Evolutionary conservation across 257 asterid species (phyloP).

Genomic region (Nicotiana knightiana): DNA sequence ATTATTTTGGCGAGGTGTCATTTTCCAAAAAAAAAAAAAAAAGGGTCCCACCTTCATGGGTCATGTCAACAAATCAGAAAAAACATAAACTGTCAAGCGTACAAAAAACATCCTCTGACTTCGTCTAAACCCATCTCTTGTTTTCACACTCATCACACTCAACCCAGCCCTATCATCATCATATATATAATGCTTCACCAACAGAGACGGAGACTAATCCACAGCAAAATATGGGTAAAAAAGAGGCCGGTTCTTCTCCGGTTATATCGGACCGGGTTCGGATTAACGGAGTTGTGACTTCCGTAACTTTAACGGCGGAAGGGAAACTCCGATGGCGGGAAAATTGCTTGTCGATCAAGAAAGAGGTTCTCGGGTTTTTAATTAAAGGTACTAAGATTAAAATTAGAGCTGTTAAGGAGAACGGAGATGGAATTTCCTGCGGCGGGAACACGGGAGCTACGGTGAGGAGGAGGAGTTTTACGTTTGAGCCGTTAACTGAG

Average conservation of each 20-base stretch:
- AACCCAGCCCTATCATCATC: too few species aligned
- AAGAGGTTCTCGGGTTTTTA: conserved; percentile 69
- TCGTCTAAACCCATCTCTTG: too few species aligned
- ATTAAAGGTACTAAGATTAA: conserved; percentile 44
- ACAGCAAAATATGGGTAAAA: background rate
- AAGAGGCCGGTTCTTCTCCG: background rate
- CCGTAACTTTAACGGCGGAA: conserved; percentile 42
- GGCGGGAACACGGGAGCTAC: conserved; percentile 19
- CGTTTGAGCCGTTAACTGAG: conserved; percentile 38
- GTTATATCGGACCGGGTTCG: conserved; percentile 50
- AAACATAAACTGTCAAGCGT: background rate
- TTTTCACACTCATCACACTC: too few species aligned
- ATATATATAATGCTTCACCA: background rate
- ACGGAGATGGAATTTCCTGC: conserved; percentile 44
- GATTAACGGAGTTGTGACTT: conserved; percentile 35
- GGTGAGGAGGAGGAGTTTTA: conserved; percentile 31
- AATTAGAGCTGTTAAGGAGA: conserved; percentile 44
- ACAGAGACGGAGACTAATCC: background rate
- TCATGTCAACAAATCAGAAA: background rate
- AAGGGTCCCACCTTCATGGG: background rate
- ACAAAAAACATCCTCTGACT: too few species aligned
- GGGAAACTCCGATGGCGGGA: conserved; percentile 57
- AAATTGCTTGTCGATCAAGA: conserved; percentile 42
- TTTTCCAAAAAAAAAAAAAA: too few species aligned
- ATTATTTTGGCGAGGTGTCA: too few species aligned